A percentile compares a stretch with the other conserved stretches of the same genome.
These are phyloP conservation scores for Laguncularia racemosa DNA, from an alignment of 345 rosid genomes.

Conservation along the genomic window DNA sequence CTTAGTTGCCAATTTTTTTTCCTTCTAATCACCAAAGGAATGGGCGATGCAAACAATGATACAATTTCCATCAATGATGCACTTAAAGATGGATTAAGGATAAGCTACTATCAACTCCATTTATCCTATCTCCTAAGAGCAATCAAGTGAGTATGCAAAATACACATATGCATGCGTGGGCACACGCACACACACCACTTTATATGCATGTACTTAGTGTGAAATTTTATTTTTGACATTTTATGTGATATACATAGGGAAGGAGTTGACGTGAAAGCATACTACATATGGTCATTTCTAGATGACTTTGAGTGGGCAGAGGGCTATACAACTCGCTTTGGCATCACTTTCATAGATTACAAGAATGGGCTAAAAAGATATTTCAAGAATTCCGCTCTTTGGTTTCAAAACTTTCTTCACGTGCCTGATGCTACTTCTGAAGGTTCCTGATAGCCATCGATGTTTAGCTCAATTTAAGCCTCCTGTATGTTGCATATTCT, in stretches of 20 bases:
- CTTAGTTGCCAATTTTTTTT: neutral
- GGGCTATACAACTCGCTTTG: slow-evolving; percentile 44
- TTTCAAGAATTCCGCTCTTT: slow-evolving; percentile 45
- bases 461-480: neutral
- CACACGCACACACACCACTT: no score
- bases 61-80: slow-evolving; percentile 18
- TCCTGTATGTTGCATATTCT: neutral
- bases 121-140: slow-evolving; percentile 21
- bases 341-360: slow-evolving; percentile 40
- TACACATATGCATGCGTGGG: no score
- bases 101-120: slow-evolving; percentile 19
- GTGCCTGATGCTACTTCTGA: neutral
- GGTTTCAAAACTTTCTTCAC: slow-evolving; percentile 43
- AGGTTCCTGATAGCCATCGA: neutral
- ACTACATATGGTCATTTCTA: slow-evolving; percentile 42
- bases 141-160: slow-evolving; percentile 20
- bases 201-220: neutral
- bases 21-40: slow-evolving; percentile 11
- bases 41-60: slow-evolving; percentile 21
- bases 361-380: slow-evolving; percentile 36
- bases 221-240: neutral
- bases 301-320: slow-evolving; percentile 59
- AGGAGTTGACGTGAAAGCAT: slow-evolving; percentile 47
- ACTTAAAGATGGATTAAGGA: slow-evolving; percentile 22
- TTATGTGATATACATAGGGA: slow-evolving; percentile 19